Evolutionary conservation across 2,329 filamentous ascomycete species (phyloP).

Genomic region (Aspergillus arachidicola): DNA sequence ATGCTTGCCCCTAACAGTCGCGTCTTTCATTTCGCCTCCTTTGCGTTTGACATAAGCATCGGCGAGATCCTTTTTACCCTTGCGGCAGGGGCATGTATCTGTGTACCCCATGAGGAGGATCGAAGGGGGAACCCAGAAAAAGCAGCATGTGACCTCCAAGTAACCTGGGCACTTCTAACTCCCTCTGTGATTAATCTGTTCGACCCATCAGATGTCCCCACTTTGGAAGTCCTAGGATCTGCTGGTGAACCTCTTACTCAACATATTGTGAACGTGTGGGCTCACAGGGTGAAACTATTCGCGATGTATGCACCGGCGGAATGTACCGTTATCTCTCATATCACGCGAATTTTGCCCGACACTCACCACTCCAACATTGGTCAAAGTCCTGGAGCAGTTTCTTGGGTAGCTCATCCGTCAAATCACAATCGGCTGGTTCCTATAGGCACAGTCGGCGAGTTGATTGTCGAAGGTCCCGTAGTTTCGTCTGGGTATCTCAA

Average conservation of each 20-base stretch:
- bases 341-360: no score
- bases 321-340: constrained; percentile 6
- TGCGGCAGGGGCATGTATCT: constrained; percentile 45
- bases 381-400: not conserved
- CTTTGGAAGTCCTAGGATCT: constrained; percentile 30
- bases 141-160: constrained; percentile 16
- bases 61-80: constrained; percentile 38
- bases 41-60: constrained; percentile 43
- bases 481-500: constrained; percentile 43
- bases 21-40: constrained; percentile 40
- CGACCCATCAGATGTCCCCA: constrained; percentile 27
- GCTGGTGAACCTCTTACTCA: constrained; percentile 21
- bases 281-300: not conserved
- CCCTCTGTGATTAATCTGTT: constrained; percentile 52
- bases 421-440: constrained; percentile 12
- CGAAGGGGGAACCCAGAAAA: constrained; percentile 41
- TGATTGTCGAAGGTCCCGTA: constrained; percentile 44
- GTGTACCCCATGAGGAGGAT: constrained; percentile 44
- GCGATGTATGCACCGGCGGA: constrained; percentile 12
- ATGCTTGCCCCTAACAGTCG: not conserved
- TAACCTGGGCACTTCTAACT: constrained; percentile 57
- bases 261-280: constrained; percentile 5
- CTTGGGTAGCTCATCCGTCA: constrained; percentile 23
- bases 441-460: constrained; percentile 36
- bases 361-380: constrained; percentile 13